Evolutionary conservation across 257 asterid genomes (phyloP).

Genomic region (Ilex aquifolium): DNA sequence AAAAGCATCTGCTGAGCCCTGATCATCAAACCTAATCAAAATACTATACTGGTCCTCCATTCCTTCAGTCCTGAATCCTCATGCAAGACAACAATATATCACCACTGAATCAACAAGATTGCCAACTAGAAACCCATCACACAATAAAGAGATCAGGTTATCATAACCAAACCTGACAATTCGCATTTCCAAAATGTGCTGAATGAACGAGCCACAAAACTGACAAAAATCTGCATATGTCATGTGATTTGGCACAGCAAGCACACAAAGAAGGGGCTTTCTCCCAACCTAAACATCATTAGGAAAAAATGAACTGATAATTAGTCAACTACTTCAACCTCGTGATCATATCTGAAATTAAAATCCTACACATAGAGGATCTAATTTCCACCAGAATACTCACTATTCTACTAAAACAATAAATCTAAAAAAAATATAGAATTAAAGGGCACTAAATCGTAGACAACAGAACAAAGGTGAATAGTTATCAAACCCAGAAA

Average conservation of each 20-base stretch:
- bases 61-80: conserved; percentile 64
- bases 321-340: neutral
- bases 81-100: conserved; percentile 14
- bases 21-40: conserved; percentile 72
- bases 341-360: neutral
- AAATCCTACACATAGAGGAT: neutral
- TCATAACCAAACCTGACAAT: conserved; percentile 61
- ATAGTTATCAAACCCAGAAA: too few species aligned
- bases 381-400: too few species aligned
- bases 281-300: conserved; percentile 57
- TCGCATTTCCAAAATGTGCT: conserved; percentile 82
- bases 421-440: too few species aligned
- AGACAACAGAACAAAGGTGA: too few species aligned
- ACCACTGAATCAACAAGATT: neutral
- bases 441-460: too few species aligned
- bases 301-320: neutral
- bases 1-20: conserved; percentile 71
- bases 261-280: conserved; percentile 81
- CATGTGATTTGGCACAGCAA: conserved; percentile 93
- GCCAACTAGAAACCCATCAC: neutral
- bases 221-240: conserved; percentile 93
- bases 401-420: too few species aligned
- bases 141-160: neutral
- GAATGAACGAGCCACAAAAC: conserved; percentile 89
- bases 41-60: conserved; percentile 73